phyloP scores from a whole-genome alignment of 2,329 filamentous ascomycete genomes.

The Cryphonectria japonica region DNA sequence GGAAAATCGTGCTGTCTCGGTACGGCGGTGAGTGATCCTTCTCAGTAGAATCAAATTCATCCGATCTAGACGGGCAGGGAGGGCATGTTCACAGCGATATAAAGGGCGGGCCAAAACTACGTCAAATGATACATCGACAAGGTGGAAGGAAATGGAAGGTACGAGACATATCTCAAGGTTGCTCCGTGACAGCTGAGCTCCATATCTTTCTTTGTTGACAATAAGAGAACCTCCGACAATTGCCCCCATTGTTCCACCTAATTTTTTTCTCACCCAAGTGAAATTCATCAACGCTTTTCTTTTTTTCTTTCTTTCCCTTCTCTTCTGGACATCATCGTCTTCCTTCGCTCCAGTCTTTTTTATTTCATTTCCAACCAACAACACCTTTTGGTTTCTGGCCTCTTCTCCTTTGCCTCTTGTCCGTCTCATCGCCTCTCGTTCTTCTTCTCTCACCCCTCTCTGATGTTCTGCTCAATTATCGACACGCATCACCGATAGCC shows the following conservation, averaged over 20 bases:
- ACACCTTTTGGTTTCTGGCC: background rate
- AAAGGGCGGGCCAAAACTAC: no score
- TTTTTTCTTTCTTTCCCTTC: background rate
- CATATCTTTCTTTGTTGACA: background rate
- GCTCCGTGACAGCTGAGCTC: background rate
- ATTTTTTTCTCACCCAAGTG: background rate
- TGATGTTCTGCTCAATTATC: background rate
- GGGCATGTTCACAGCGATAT: no score
- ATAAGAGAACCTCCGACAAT: background rate
- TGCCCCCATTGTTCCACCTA: background rate
- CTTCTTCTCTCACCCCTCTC: no score
- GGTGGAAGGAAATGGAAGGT: background rate
- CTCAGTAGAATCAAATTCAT: no score
- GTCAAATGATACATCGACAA: background rate
- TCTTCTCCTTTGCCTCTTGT: background rate
- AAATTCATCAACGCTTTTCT: background rate
- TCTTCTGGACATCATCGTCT: background rate
- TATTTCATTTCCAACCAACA: background rate
- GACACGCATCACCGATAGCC: background rate
- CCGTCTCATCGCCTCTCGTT: background rate
- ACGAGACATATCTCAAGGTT: background rate
- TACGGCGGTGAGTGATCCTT: no score
- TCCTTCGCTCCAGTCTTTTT: background rate
- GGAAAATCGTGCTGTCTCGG: no score
- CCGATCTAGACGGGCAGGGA: no score